Conservation (phyloP, 140 eudicot species). For the Anethum foeniculum region DNA sequence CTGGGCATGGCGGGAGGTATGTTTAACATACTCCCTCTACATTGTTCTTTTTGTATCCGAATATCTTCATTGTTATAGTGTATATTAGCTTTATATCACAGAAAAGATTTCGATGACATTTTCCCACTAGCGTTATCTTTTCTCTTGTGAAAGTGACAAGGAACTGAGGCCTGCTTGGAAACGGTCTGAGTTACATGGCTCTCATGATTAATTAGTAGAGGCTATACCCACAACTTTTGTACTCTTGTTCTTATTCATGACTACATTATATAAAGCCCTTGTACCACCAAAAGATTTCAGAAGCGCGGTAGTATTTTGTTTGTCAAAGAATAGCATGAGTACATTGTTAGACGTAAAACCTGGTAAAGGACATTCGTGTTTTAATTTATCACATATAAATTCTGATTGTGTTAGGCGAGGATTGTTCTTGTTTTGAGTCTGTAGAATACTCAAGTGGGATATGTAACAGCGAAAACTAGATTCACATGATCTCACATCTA, state of each 20-base stretch:
- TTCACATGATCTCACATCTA: not conserved
- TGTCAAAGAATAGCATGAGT: not conserved
- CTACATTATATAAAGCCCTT: not conserved
- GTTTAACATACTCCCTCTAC: constrained; percentile 1
- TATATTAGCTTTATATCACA: not conserved
- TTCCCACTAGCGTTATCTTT: not conserved
- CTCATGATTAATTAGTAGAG: not conserved
- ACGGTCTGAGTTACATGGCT: not conserved
- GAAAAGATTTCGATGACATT: not conserved
- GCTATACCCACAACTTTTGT: not conserved
- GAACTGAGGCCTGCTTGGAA: not conserved
- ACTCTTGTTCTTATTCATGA: not conserved
- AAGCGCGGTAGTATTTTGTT: not conserved
- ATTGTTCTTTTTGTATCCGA: not conserved
- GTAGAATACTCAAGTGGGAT: not conserved
- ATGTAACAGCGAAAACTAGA: not conserved
- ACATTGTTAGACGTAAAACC: not conserved
- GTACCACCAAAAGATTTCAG: not conserved
- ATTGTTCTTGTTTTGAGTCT: not conserved
- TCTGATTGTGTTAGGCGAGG: not conserved
- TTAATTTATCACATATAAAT: not conserved
- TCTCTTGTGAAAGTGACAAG: not conserved
- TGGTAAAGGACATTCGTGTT: not conserved
- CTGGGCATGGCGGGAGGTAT: constrained; percentile 66
- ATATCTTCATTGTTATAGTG: constrained; percentile 4